Conservation (phyloP, 768 basidiomycete genomes). For the Mrakia gelida region DNA sequence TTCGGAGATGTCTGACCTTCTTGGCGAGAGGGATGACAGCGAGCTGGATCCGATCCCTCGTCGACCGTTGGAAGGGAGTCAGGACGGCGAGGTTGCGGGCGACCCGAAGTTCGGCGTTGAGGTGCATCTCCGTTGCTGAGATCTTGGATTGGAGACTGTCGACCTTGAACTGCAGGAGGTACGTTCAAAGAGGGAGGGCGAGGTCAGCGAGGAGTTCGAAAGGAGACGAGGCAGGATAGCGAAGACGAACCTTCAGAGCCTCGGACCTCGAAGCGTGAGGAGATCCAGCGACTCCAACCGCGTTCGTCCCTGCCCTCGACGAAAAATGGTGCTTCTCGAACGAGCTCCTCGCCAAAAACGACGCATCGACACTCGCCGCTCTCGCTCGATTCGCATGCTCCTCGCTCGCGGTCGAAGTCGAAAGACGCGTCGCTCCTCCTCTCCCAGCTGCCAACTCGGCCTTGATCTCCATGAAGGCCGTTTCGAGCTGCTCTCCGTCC, state of each 20-base stretch:
- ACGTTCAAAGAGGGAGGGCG: not conserved
- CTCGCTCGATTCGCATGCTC: not conserved
- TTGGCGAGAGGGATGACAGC: constrained; percentile 62
- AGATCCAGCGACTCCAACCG: not conserved
- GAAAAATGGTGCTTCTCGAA: constrained; percentile 26
- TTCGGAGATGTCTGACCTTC: constrained; percentile 60
- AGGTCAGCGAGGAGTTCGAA: not conserved
- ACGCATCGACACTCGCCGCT: constrained; percentile 24
- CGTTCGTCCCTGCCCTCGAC: not conserved
- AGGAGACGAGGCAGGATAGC: not conserved
- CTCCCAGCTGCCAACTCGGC: constrained; percentile 64
- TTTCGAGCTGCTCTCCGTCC: constrained; percentile 47
- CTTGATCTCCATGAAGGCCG: constrained; percentile 81
- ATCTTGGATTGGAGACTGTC: constrained; percentile 61
- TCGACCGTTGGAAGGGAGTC: constrained; percentile 79
- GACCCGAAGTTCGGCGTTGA: constrained; percentile 65
- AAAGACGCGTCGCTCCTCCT: constrained; percentile 38
- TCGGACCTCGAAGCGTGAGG: constrained; percentile 28
- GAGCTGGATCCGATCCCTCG: constrained; percentile 66
- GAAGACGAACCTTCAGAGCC: constrained; percentile 18
- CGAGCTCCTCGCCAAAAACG: constrained; percentile 1
- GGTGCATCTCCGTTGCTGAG: constrained; percentile 53
- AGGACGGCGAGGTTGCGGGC: constrained; percentile 77
- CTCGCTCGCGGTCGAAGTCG: constrained; percentile 16
- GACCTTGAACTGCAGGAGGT: constrained; percentile 57